A percentile compares a stretch with the other conserved stretches of the same genome.
phyloP scores from a whole-genome alignment of 805 yeast species.

The Lipomyces starkeyi region DNA sequence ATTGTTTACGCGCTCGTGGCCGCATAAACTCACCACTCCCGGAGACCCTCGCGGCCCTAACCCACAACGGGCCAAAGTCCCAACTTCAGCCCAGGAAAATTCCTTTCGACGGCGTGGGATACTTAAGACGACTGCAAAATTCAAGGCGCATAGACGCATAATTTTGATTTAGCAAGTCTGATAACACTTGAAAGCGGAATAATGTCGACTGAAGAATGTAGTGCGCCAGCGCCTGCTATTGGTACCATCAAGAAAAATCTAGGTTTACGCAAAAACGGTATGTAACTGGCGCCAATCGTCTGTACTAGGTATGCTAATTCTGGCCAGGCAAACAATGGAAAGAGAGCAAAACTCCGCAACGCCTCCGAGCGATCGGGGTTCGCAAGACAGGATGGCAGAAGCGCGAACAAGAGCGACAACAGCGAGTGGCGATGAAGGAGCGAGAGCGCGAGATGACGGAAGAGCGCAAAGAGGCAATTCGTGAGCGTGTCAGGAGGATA shows the following conservation, averaged over 20 bases:
- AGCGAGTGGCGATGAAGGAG: conserved; percentile 69
- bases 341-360: conserved; percentile 46
- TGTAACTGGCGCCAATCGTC: background rate
- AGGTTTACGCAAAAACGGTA: conserved; percentile 25
- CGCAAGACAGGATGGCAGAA: conserved; percentile 64
- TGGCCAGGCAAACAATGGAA: conserved; percentile 48
- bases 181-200: background rate
- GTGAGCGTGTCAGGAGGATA: conserved; percentile 67
- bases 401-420: conserved; percentile 68
- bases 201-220: conserved; percentile 3
- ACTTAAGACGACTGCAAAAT: no score
- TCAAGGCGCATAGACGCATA: no score
- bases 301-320: background rate
- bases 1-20: no score
- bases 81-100: no score
- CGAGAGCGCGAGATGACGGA: conserved; percentile 75
- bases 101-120: no score
- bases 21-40: no score
- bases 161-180: background rate
- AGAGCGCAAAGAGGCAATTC: conserved; percentile 61
- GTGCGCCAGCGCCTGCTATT: no score
- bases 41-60: no score
- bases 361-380: conserved; percentile 54
- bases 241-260: background rate
- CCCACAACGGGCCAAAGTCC: no score